Evolutionary conservation across 805 yeast genomes (phyloP).

Genomic region (Kodamaea fukazawae): DNA sequence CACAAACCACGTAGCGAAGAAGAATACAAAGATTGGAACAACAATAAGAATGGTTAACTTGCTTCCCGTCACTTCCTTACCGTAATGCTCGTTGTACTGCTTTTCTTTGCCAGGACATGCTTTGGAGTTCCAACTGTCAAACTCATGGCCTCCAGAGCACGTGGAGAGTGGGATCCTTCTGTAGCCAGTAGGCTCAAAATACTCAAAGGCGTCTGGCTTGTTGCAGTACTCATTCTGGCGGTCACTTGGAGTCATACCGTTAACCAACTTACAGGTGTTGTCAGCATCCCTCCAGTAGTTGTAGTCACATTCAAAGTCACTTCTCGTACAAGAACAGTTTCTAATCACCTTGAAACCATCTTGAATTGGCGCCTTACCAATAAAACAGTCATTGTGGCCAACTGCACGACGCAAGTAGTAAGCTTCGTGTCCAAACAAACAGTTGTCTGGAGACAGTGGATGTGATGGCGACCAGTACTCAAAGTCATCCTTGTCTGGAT

Average conservation of each 20-base stretch:
- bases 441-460: constrained; percentile 33
- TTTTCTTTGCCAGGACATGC: constrained; percentile 88
- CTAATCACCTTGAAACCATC: constrained; percentile 54
- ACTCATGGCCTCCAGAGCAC: constrained; percentile 74
- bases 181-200: constrained; percentile 89
- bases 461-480: constrained; percentile 44
- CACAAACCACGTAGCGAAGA: constrained; percentile 61
- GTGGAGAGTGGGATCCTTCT: constrained; percentile 82
- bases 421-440: constrained; percentile 45
- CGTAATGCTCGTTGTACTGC: constrained; percentile 55
- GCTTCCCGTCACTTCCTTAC: constrained; percentile 53
- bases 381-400: constrained; percentile 62
- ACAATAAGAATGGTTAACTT: constrained; percentile 52
- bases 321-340: constrained; percentile 81
- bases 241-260: constrained; percentile 68
- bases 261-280: constrained; percentile 83
- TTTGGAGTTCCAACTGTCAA: constrained; percentile 61
- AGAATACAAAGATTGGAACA: constrained; percentile 55
- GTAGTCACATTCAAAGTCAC: constrained; percentile 92
- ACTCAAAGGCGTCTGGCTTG: constrained; percentile 57
- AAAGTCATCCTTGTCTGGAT: constrained; percentile 39
- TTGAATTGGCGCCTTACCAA: constrained; percentile 57
- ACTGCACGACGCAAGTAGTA: constrained; percentile 38
- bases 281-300: constrained; percentile 68
- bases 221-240: constrained; percentile 57